Evolutionary conservation across 2,329 filamentous ascomycete species (phyloP).

Genomic region (Colletotrichum eremochloae): DNA sequence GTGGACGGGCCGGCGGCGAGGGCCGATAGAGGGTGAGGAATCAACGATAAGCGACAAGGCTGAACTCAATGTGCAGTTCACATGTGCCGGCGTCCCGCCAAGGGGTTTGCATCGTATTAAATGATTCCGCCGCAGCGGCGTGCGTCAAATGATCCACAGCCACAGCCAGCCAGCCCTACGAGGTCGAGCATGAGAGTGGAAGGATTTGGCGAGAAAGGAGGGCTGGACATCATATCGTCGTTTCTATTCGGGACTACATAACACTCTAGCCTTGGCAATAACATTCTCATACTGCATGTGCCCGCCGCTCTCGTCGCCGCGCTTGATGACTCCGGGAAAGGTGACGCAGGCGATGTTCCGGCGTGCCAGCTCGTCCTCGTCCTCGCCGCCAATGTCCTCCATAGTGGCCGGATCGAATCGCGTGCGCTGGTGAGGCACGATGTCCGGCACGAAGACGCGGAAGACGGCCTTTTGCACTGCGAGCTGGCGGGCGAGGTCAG

Average conservation of each 20-base stretch:
- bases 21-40: not conserved
- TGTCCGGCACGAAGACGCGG: constrained; percentile 66
- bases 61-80: not conserved
- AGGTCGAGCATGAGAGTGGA: not conserved
- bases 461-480: constrained; percentile 71
- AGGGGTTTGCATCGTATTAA: not conserved
- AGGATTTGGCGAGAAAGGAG: not conserved
- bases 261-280: constrained; percentile 74
- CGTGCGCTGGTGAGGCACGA: constrained; percentile 65
- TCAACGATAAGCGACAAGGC: not conserved
- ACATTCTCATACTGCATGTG: constrained; percentile 73
- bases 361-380: constrained; percentile 66
- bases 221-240: not conserved
- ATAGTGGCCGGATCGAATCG: constrained; percentile 71
- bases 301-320: constrained; percentile 73
- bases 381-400: constrained; percentile 76
- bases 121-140: too few relatives aligned
- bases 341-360: constrained; percentile 72
- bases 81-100: not conserved
- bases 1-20: constrained; percentile 15
- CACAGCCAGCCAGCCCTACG: not conserved
- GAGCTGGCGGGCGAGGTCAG: constrained; percentile 69
- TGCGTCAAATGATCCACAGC: not conserved
- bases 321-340: constrained; percentile 75
- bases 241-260: constrained; percentile 65